Percentiles rank a stretch among this genome's conserved stretches.
Evolutionary conservation across 495 filamentous ascomycete species (phyloP).

Genomic region (Polyplosphaeria fusca): DNA sequence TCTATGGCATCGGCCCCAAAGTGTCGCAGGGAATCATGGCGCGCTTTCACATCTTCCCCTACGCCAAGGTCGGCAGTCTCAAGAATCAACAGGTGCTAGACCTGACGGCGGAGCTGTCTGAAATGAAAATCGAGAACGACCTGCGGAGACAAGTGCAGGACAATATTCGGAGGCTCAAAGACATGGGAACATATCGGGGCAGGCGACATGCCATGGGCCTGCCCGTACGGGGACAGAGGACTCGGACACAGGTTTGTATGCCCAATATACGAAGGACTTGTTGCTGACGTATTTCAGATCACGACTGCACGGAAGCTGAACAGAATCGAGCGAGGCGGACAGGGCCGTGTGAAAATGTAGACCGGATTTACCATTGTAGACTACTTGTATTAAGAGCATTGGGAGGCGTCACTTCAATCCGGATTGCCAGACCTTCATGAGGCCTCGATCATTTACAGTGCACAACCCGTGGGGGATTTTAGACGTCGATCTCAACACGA

Average conservation of each 20-base stretch:
- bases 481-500: too few relatives aligned
- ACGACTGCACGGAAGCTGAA: conserved; percentile 76
- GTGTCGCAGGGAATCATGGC: conserved; percentile 72
- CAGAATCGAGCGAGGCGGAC: conserved; percentile 64
- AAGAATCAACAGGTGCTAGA: conserved; percentile 68
- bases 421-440: too few relatives aligned
- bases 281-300: conserved; percentile 50
- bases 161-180: conserved; percentile 80
- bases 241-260: conserved; percentile 66
- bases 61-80: conserved; percentile 69
- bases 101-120: conserved; percentile 77
- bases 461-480: too few relatives aligned
- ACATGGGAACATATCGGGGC: conserved; percentile 89
- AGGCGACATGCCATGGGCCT: conserved; percentile 84
- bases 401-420: not conserved
- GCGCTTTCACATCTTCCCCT: conserved; percentile 79
- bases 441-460: too few relatives aligned
- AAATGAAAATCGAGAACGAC: conserved; percentile 93
- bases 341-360: conserved; percentile 23
- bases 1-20: conserved; percentile 83
- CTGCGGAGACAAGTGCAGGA: conserved; percentile 70
- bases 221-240: conserved; percentile 84
- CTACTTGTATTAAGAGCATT: conserved; percentile 14
- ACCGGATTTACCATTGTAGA: conserved; percentile 1
- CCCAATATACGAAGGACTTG: not conserved